A percentile compares a stretch with the other conserved stretches of the same genome.
These are phyloP conservation scores for Dactylella cylindrospora DNA, from an alignment of 2,329 filamentous ascomycete species.

Conservation along the genomic window DNA sequence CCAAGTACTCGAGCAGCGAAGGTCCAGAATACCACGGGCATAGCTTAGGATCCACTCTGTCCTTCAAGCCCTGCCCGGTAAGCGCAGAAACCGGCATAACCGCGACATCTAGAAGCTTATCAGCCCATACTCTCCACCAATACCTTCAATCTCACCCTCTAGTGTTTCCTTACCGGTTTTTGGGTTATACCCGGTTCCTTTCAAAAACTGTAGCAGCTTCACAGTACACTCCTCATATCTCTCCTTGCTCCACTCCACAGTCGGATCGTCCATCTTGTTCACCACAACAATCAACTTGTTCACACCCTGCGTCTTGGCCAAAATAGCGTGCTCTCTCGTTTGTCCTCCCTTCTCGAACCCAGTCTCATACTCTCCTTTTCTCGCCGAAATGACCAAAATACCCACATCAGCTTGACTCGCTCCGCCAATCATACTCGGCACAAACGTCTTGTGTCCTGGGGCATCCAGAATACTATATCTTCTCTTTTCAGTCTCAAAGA, in stretches of 20 bases:
- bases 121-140: constrained; percentile 25
- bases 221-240: constrained; percentile 90
- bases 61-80: constrained; percentile 80
- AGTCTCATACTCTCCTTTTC: constrained; percentile 98
- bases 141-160: background rate
- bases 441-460: constrained; percentile 95
- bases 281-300: constrained; percentile 93
- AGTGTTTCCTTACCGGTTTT: constrained; percentile 62
- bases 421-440: constrained; percentile 97
- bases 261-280: constrained; percentile 99
- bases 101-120: constrained; percentile 65
- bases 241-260: constrained; percentile 91
- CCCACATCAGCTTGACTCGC: constrained; percentile 91
- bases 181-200: constrained; percentile 88
- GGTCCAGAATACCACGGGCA: constrained; percentile 85
- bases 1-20: constrained; percentile 92
- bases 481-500: constrained; percentile 95
- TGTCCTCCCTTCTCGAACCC: constrained; percentile 96
- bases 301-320: constrained; percentile 97
- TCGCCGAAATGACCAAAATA: constrained; percentile 90
- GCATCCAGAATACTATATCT: constrained; percentile 96
- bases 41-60: constrained; percentile 73
- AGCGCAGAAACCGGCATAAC: constrained; percentile 98
- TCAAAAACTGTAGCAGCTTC: constrained; percentile 84
- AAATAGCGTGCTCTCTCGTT: constrained; percentile 94